Base-by-base conservation (phyloP, 2,329 filamentous ascomycete genomes). In the Rutstroemia sp. region DNA sequence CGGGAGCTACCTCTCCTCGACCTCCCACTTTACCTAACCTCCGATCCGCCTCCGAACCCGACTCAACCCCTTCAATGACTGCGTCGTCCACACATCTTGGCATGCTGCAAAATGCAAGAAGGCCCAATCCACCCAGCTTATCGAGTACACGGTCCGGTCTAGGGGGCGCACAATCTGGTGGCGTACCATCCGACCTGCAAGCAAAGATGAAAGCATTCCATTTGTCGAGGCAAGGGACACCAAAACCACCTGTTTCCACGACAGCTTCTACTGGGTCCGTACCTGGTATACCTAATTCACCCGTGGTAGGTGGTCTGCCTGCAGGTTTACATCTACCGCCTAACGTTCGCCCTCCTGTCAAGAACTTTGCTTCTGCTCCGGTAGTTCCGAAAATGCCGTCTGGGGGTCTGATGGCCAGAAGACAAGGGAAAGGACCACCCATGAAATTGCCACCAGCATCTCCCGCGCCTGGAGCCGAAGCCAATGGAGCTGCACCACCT, bases 71-170 rank as follows among this genome's bases (percentile, higher is more conserved):
- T 19, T 44, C 72, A 57, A 91, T 95, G 83, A 89, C 82, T 56
- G 75, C 87, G 6, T 91, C 85, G n/a, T 96, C 91, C n/a, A 94
- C 87, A 27, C 85, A 89, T 42, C 76, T 92, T 4, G 90, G 90
- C 42, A 81, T 88, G 57, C 75, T 96, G 66, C 90, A 86, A 71
- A 81, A 74, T 62, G 82, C 80, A 4, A 75, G 83, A 58, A 76
- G 80, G 49, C 82, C 81, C 3, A 68, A 73, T 19, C 46, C 55
- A 41, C 37, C 61, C 27, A 16, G 57, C 14, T 34, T 59, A 42
- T 58, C 60, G 18, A 59, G 53, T 27, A 45, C 59, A 14, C 50
- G 60, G 58, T 44, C 53, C 16, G 47, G 53, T 10, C 47, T 38
- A 48, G 49, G 6, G 9, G 48, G 37, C 58, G 71, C 71, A 65